phyloP scores from a whole-genome alignment of 345 rosid species.

The Pugionium cornutum region DNA sequence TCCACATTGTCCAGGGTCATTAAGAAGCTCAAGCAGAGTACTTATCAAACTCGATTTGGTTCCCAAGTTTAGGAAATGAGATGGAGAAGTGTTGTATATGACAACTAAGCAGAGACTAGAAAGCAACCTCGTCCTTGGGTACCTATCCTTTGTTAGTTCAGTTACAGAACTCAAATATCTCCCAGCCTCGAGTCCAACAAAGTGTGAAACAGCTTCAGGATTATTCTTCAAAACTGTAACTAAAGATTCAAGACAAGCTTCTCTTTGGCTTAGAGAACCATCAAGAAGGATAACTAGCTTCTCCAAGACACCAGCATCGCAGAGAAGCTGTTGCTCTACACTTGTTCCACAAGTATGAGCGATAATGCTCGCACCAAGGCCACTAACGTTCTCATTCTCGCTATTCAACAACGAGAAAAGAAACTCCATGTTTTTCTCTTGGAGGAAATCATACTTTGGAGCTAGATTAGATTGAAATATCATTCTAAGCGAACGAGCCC shows the following conservation, averaged over 20 bases:
- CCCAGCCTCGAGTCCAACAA: conserved; percentile 60
- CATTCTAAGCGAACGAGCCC: conserved; percentile 82
- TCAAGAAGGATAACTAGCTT: conserved; percentile 67
- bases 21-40: conserved; percentile 83
- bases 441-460: conserved; percentile 71
- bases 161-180: conserved; percentile 53
- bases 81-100: conserved; percentile 60
- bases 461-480: conserved; percentile 79
- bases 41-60: conserved; percentile 55
- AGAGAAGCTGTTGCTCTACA: conserved; percentile 63
- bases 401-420: conserved; percentile 66
- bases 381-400: conserved; percentile 68
- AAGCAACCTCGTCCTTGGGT: conserved; percentile 71
- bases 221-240: conserved; percentile 62
- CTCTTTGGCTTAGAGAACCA: conserved; percentile 72
- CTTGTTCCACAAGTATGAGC: conserved; percentile 69
- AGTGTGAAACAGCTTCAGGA: conserved; percentile 53
- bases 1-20: conserved; percentile 78
- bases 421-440: conserved; percentile 67
- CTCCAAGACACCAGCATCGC: conserved; percentile 64
- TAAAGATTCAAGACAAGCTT: conserved; percentile 80
- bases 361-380: conserved; percentile 82
- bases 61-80: conserved; percentile 57
- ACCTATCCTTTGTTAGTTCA: conserved; percentile 63
- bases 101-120: conserved; percentile 78